Evolutionary conservation across 2,329 filamentous ascomycete genomes (phyloP).

Genomic region (Hortaea werneckii): DNA sequence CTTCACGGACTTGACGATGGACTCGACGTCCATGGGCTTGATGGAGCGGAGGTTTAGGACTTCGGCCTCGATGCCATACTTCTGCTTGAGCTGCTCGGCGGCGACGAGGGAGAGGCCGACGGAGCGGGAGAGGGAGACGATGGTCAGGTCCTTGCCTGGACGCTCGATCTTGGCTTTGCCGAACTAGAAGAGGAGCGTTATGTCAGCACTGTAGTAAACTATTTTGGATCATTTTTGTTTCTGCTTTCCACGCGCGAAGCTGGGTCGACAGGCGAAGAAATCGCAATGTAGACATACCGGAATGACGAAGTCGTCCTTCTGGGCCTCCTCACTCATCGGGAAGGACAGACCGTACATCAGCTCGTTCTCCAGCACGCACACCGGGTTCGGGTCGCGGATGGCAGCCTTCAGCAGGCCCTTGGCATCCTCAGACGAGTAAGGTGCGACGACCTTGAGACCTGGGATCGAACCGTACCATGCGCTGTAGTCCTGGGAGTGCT

Average conservation of each 20-base stretch:
- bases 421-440: conserved; percentile 95
- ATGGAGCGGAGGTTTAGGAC: conserved; percentile 97
- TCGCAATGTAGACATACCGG: conserved; percentile 41
- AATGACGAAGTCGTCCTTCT: conserved; percentile 92
- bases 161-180: conserved; percentile 99
- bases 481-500: conserved; percentile 98
- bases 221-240: background rate
- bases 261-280: background rate
- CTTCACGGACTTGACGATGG: conserved; percentile 95
- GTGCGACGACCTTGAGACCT: conserved; percentile 90
- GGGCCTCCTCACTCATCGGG: conserved; percentile 93
- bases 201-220: background rate
- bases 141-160: conserved; percentile 86
- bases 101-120: conserved; percentile 85
- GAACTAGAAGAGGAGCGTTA: conserved; percentile 40
- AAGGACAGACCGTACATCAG: conserved; percentile 85
- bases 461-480: conserved; percentile 99
- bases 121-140: conserved; percentile 88
- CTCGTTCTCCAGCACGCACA: conserved; percentile 56
- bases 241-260: background rate
- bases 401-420: conserved; percentile 97
- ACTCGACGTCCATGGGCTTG: conserved; percentile 91
- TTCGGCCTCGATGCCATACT: conserved; percentile 91
- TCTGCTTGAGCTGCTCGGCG: conserved; percentile 85
- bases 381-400: conserved; percentile 96